A percentile compares a stretch with the other conserved stretches of the same genome.
Conservation (phyloP, 1,284 basidiomycete species). For the Ganoderma sinense region DNA sequence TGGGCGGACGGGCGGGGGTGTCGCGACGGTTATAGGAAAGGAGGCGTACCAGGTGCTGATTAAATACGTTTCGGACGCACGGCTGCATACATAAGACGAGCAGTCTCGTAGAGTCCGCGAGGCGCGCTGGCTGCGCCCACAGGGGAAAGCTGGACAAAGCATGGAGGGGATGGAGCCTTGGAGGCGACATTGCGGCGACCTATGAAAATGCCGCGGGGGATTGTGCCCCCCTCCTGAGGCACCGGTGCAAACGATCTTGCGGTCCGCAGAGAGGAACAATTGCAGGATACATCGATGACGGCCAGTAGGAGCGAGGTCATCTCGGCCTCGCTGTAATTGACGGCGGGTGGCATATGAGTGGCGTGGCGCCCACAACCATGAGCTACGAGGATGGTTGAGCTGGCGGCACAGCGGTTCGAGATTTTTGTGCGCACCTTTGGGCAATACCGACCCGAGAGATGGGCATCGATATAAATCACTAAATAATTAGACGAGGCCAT, state of each 20-base stretch:
- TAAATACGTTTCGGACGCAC: neutral
- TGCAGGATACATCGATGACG: neutral
- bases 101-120: neutral
- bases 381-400: neutral
- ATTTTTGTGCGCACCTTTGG: neutral
- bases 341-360: constrained; percentile 1
- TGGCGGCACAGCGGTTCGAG: neutral
- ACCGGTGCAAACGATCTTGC: neutral
- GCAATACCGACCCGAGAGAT: neutral
- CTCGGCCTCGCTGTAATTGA: neutral
- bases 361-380: neutral
- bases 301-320: neutral
- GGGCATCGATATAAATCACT: neutral
- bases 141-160: neutral
- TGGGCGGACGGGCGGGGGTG: neutral
- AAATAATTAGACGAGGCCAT: neutral
- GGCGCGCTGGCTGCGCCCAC: neutral
- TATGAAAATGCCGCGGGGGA: neutral
- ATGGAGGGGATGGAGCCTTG: neutral
- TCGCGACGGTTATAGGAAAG: neutral
- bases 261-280: neutral
- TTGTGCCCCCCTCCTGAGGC: neutral
- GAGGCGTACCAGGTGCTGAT: neutral
- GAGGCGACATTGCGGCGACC: neutral
- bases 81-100: neutral